Percentiles rank a stretch among this genome's conserved stretches.
Evolutionary conservation across 2,329 filamentous ascomycete genomes (phyloP).

Genomic region (Tolypocladium nubicola): DNA sequence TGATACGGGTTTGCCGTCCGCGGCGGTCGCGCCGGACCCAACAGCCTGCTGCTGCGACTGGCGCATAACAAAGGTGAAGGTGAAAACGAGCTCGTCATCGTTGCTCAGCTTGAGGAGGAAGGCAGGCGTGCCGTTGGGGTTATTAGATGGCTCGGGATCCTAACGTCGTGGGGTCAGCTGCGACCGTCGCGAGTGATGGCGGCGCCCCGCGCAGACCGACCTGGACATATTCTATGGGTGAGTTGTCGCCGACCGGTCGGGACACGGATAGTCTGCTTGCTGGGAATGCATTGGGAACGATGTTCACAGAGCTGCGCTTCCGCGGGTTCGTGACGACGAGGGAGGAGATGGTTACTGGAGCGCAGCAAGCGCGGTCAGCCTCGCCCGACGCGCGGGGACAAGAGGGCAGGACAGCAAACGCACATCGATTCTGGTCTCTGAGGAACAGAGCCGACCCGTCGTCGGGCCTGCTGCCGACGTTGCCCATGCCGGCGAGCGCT

Average conservation of each 20-base stretch:
- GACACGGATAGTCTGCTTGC: conserved; percentile 66
- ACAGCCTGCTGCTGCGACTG: conserved; percentile 28
- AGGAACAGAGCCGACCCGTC: conserved; percentile 73
- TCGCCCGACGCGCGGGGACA: background rate
- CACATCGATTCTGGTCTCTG: conserved; percentile 87
- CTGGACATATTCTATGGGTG: conserved; percentile 84
- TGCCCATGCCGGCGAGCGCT: conserved; percentile 61
- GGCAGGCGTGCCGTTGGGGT: conserved; percentile 41
- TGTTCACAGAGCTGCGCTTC: conserved; percentile 64
- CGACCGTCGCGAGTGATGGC: background rate
- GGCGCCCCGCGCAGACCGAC: conserved; percentile 35
- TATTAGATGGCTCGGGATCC: conserved; percentile 61
- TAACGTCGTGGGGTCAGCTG: conserved; percentile 24
- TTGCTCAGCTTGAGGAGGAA: conserved; percentile 83
- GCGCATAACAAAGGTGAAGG: conserved; percentile 78
- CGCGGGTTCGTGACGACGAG: conserved; percentile 72
- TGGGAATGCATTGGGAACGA: conserved; percentile 80
- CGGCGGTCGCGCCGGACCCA: conserved; percentile 32
- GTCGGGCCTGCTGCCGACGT: conserved; percentile 79
- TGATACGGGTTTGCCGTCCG: conserved; percentile 34
- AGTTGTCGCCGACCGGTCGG: conserved; percentile 62
- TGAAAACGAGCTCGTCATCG: conserved; percentile 87
- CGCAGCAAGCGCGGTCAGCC: conserved; percentile 10
- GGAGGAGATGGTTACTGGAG: conserved; percentile 73
- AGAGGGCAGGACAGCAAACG: conserved; percentile 21